Evolutionary conservation across 306 rosid genomes (phyloP), one percentile per base, ranked within the genome.

Genomic region (Arachis hypogaea): DNA sequence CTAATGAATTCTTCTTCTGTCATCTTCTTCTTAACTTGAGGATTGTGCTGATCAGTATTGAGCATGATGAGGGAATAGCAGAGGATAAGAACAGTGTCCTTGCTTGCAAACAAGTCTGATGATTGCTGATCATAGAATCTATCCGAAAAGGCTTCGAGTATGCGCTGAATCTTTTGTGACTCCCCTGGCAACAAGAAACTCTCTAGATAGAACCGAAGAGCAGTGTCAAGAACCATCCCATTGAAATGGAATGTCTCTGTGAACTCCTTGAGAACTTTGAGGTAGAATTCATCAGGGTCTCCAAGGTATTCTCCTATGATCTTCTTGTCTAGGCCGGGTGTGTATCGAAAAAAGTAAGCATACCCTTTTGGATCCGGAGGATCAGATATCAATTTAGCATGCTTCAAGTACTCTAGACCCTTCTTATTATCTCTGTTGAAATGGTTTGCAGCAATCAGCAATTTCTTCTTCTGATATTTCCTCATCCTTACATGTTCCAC

Each of bases 11-110:
- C 99, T 2, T 92, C 99, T 76, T 86, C 96, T 22, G 97, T 92
- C 96, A 94, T 94, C 78, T 92, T 92, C 75, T 89, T 94, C 88
- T 89, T 94, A 57, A 94, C 99, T 83, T 94, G 99, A 11, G 97
- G 96, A 67, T 94, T 92, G 79, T 94, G 99, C 7, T 88, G 97
- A 71, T 94, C 99, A 29, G 99, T 94, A 59, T 94, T 94, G 67
- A 94, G 90, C 99, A 92, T 92, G 54, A 94, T 94, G 63, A 92
- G 85, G 9, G 96, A 92, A 75, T 94, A 94, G 72, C 97, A 92
- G 49, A 94, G 81, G 63, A 94, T 87, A 18, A 85, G 87, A 41
- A 94, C 97, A 1, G 95, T 85, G 40, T 92, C 99, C 70, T 94
- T 94, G 81, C 86, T 83, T 50, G 82, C 89, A 51, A 94, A 94